Base-by-base conservation (phyloP, 352 stramenopile genomes). In the Phytopythium ostracodes region DNA sequence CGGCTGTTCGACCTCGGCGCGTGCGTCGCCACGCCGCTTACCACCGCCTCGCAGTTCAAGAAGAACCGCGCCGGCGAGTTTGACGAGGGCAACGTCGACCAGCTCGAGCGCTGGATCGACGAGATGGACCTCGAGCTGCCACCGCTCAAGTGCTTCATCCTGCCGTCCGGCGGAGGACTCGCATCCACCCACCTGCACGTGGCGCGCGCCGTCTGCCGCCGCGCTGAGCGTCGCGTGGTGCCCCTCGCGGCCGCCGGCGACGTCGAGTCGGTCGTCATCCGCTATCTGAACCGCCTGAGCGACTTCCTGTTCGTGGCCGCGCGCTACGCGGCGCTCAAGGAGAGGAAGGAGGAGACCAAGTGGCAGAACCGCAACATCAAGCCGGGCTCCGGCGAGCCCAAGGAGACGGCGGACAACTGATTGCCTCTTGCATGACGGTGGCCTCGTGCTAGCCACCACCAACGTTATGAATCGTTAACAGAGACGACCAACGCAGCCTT, bases 1-100 rank as follows among this genome's bases (percentile, higher is more conserved):
- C 73, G 88, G 8, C 81, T 98, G 29, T 94, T 98, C 67, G 91
- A 98, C 62, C 71, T 96, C n/a, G 91, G 89, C 11, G 87, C 91
- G 14, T 87, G 84, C 49, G 80, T 98, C 35, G 91, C 91, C 22
- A 98, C 91, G 24, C 91, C 91, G 8, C 65, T 81, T 20, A 87
- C 73, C 22, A 79, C 79, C 1, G 79, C 82, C 7, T 84, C 79
- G 31, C 64, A 87, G 63, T 77, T 66, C 61, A 87, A 88, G 64
- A 84, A 91, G 70, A 77, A 81, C 59, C 77, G 80, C 62, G 64
- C 79, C 20, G 82, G 78, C 6, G 33, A 59, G 22, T 91, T 91
- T 47, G 74, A 88, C 54, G 78, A 86, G 49, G 70, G 63, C 29
- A 91, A 96, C 57, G 77, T 94, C 12, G 56, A 64, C 22, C 63